These are phyloP conservation scores for Phytophthora foliorum DNA, from an alignment of 352 stramenopile species.

Conservation along the genomic window DNA sequence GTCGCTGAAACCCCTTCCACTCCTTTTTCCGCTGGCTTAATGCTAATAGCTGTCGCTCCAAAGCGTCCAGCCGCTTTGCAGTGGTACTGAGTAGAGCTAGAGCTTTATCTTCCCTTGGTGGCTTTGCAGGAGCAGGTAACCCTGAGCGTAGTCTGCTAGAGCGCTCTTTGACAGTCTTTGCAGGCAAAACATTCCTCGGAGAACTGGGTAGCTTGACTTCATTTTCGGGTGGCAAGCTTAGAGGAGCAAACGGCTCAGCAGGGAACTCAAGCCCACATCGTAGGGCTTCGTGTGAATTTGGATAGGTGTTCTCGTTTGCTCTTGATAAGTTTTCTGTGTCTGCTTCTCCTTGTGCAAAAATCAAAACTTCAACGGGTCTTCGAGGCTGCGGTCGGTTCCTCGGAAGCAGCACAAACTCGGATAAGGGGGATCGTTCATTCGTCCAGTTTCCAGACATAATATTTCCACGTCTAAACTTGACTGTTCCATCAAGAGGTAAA, in stretches of 20 bases:
- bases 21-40: constrained; percentile 42
- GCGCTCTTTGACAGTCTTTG: neutral
- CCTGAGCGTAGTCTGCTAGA: neutral
- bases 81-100: constrained; percentile 11
- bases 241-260: constrained; percentile 20
- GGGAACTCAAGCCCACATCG: constrained; percentile 47
- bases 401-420: constrained; percentile 46
- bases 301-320: neutral
- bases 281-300: constrained; percentile 13
- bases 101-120: constrained; percentile 4
- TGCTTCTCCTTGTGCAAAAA: constrained; percentile 14
- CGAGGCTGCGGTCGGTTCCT: constrained; percentile 49
- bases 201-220: neutral
- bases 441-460: constrained; percentile 3
- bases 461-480: neutral
- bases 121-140: neutral
- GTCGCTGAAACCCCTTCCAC: constrained; percentile 40
- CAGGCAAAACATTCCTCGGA: neutral
- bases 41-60: constrained; percentile 38
- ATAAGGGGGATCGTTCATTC: constrained; percentile 30
- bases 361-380: constrained; percentile 43
- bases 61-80: constrained; percentile 32
- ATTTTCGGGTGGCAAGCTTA: neutral
- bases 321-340: neutral
- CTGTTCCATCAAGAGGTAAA: neutral